phyloP scores from a whole-genome alignment of 805 yeast genomes.

The Myxozyma neglecta region DNA sequence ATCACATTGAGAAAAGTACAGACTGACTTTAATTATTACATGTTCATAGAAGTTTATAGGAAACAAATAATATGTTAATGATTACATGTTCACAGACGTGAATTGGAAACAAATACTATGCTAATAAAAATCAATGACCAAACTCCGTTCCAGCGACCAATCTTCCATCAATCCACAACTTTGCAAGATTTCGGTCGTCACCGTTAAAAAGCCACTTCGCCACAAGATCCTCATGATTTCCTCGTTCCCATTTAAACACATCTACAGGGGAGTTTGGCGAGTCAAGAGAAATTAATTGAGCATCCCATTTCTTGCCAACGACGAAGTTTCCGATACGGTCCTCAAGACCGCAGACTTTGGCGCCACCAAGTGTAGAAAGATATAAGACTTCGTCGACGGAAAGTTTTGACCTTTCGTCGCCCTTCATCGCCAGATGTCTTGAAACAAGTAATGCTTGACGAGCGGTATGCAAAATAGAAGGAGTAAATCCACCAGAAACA shows the following conservation, averaged over 20 bases:
- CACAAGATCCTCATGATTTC: conserved; percentile 56
- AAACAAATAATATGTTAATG: not conserved
- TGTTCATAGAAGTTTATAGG: not conserved
- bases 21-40: not conserved
- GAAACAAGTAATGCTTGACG: conserved; percentile 72
- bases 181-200: conserved; percentile 82
- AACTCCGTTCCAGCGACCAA: conserved; percentile 49
- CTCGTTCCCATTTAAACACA: conserved; percentile 60
- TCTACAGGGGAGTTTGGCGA: conserved; percentile 60
- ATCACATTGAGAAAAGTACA: too few species aligned
- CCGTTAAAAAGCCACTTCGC: conserved; percentile 93
- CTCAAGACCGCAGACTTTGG: conserved; percentile 63
- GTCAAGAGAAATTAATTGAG: conserved; percentile 69
- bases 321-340: conserved; percentile 66
- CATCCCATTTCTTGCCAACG: conserved; percentile 79
- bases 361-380: conserved; percentile 89
- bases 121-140: not conserved
- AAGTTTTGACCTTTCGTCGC: conserved; percentile 51
- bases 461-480: conserved; percentile 63
- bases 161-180: conserved; percentile 83
- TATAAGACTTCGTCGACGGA: conserved; percentile 70
- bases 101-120: not conserved
- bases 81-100: not conserved
- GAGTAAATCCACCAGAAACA: conserved; percentile 73
- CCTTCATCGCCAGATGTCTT: conserved; percentile 64